phyloP scores from a whole-genome alignment of 352 stramenopile genomes.

The Globisporangium paroecandrum region DNA sequence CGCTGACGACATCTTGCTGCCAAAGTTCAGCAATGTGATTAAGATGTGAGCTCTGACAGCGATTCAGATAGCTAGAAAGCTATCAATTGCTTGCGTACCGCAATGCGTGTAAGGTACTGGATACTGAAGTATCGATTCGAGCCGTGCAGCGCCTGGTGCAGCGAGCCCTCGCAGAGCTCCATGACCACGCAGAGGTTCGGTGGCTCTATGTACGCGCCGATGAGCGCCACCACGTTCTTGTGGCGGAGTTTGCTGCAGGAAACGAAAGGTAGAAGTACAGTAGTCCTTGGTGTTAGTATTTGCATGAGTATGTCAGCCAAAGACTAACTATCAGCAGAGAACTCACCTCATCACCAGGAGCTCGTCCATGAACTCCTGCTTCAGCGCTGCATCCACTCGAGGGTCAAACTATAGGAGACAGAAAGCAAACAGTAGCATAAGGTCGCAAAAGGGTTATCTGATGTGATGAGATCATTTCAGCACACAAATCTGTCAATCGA shows the following conservation, averaged over 20 bases:
- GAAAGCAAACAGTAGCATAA: background rate
- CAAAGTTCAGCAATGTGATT: background rate
- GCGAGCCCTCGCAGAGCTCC: constrained; percentile 68
- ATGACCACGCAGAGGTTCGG: constrained; percentile 82
- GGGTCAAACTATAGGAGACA: constrained; percentile 69
- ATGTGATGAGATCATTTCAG: too few relatives aligned
- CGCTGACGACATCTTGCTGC: constrained; percentile 71
- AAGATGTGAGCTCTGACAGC: background rate
- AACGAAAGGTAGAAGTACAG: background rate
- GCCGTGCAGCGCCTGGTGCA: constrained; percentile 60
- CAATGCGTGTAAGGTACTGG: constrained; percentile 49
- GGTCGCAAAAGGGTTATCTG: too few relatives aligned
- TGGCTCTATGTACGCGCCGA: constrained; percentile 69
- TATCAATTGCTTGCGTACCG: constrained; percentile 21
- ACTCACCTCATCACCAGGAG: constrained; percentile 87
- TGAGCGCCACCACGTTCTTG: constrained; percentile 71
- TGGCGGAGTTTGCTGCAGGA: constrained; percentile 49
- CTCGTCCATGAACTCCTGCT: constrained; percentile 92
- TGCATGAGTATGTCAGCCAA: constrained; percentile 3
- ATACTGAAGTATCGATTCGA: constrained; percentile 50
- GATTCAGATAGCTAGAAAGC: background rate
- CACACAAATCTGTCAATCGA: too few relatives aligned
- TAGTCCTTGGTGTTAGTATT: too few relatives aligned
- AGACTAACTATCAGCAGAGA: constrained; percentile 5
- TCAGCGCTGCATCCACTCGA: constrained; percentile 77